Base-by-base conservation (phyloP, 2,329 filamentous ascomycete species). In the Anthostomella pinea region DNA sequence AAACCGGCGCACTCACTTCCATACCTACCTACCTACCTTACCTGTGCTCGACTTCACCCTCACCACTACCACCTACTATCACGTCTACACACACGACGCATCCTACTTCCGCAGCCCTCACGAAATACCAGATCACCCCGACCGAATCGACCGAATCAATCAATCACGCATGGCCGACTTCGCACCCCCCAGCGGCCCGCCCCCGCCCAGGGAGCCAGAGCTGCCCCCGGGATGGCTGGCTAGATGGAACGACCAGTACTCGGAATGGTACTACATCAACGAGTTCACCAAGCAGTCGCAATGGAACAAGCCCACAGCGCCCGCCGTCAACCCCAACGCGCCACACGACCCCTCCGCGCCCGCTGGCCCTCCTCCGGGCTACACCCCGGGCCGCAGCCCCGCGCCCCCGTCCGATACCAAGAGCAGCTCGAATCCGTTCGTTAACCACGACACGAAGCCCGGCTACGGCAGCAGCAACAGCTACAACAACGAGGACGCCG, bases 151-250 rank as follows among this genome's bases (percentile, higher is more conserved):
- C 9, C 17, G 18, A 27, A 30, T 30, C 21, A 5, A 34, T 33
- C 31, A 35, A 29, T 4, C 30, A 18, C 56, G 45, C 35, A 78
- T 79, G 76, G 67, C 68, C 48, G 73, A 79, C 46, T 79, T 73
- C 58, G 60, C 66, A 36, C 64, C 75, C 34, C 76, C 75, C 2
- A 33, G 64, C 16, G 75, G 75, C 16, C 76, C 76, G 30, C 75
- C 76, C 48, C 75, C 76, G 32, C 75, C 74, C 45, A 72, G 67
- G 57, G 73, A 76, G 2, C 88, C 87, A 3, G 83, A 86, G 54
- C n/a, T n/a, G n/a, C n/a, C n/a, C n/a, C n/a, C n/a, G n/a, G 89
- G 89, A 53, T 96, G 87, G 86, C 81, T 86, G 56, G 84, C 83
- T 8, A 78, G 87, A 48, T 95, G 83, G 78, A 93, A 95, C 63